A percentile compares a stretch with the other conserved stretches of the same genome.
These are phyloP conservation scores for Aechmea fasciata DNA, from an alignment of 176 grass and related monocot species.

Conservation along the genomic window DNA sequence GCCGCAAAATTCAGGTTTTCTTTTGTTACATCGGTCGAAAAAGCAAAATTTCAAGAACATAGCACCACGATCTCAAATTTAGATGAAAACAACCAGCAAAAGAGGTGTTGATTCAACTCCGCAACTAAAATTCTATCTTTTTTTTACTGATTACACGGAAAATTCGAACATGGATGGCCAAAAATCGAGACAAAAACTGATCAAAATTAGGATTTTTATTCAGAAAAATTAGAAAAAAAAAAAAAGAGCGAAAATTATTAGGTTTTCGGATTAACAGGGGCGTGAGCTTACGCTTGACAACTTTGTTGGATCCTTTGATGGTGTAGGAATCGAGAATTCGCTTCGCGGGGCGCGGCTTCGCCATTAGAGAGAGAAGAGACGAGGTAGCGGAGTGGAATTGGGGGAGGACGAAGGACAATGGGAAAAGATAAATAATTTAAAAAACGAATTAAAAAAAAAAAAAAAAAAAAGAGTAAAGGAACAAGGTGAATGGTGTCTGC, in stretches of 20 bases:
- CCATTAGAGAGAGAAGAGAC: slow-evolving; percentile 32
- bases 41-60: no score
- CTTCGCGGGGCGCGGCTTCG: slow-evolving; percentile 68
- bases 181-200: neutral
- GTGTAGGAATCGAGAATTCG: slow-evolving; percentile 74
- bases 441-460: neutral
- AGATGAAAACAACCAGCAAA: no score
- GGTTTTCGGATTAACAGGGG: neutral
- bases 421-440: neutral
- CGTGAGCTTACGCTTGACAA: slow-evolving; percentile 69
- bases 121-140: no score
- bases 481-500: neutral
- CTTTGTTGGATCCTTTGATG: slow-evolving; percentile 81
- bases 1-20: no score
- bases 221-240: neutral
- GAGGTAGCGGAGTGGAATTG: neutral
- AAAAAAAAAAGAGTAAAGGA: neutral
- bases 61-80: no score
- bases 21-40: no score
- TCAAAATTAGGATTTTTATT: neutral
- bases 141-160: no score
- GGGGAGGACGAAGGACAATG: slow-evolving; percentile 7
- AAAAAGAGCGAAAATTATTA: neutral
- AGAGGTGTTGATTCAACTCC: no score
- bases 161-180: no score